phyloP scores from a whole-genome alignment of 768 basidiomycete species.

The Lentinula detonsa region DNA sequence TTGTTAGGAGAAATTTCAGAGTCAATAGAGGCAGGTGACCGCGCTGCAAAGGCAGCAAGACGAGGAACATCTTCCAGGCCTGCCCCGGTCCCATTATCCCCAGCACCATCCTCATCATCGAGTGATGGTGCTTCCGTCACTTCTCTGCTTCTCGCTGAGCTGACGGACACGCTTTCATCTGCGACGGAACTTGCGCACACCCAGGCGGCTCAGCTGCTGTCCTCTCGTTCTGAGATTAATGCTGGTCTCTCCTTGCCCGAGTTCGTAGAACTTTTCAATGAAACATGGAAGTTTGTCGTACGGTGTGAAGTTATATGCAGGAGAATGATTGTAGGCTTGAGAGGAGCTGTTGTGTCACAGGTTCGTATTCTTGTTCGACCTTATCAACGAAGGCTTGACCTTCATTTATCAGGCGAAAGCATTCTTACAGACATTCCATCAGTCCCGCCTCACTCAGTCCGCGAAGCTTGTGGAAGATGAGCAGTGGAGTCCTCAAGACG shows the following conservation, averaged over 20 bases:
- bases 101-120: background rate
- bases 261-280: conserved; percentile 78
- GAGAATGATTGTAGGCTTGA: conserved; percentile 88
- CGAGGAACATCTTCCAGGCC: background rate
- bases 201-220: conserved; percentile 73
- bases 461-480: conserved; percentile 95
- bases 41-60: background rate
- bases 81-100: background rate
- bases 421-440: conserved; percentile 85
- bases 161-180: conserved; percentile 71
- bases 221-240: conserved; percentile 74
- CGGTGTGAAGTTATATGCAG: conserved; percentile 79
- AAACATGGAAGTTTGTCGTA: conserved; percentile 88
- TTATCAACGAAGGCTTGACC: background rate
- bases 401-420: conserved; percentile 59
- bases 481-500: conserved; percentile 83
- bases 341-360: conserved; percentile 83
- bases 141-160: conserved; percentile 52
- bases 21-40: conserved; percentile 26
- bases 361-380: conserved; percentile 27
- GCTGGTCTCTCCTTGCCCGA: conserved; percentile 61
- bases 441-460: conserved; percentile 66
- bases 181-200: conserved; percentile 84
- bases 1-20: conserved; percentile 58
- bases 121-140: background rate